Evolutionary conservation across 2,329 filamentous ascomycete genomes (phyloP), one percentile per base, ranked within the genome.

Genomic region (Macrophomina pseudophaseolina): DNA sequence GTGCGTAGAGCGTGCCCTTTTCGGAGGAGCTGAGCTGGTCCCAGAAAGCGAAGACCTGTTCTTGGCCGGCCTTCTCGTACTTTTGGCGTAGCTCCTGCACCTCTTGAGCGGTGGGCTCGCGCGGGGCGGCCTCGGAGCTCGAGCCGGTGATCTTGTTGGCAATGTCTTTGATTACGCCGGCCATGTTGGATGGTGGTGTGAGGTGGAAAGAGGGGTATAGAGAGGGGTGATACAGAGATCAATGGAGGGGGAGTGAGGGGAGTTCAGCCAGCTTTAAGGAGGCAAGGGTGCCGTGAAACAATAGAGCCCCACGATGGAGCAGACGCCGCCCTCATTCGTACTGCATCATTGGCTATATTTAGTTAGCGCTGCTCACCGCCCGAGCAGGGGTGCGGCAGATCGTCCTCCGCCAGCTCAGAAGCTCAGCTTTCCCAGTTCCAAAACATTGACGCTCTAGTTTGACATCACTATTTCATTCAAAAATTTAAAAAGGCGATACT

Each of bases 41-140:
- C 83, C 91, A 97, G 81, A 94, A 98, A 67, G 90, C 85, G 75
- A 96, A 93, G 70, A 96, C 91, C 71, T 97, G 93, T 66, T 87
- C 90, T 80, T 97, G 93, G 38, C 86, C 87, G 56, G 91, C 91
- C 71, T 89, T 85, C 69, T 86, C 83, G 81, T 94, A 97, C 77
- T 90, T 91, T 70, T 89, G 82, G 79, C 87, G 87, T 48, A 96
- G 86, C 72, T 87, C 80, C 66, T 87, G 83, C 73, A 93, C 81
- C 75, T 92, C 86, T 70, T 91, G 87, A 67, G 87, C 79, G 44
- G 87, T 86, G 67, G 92, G 89, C 72, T 86, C 83, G 51, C 80
- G 75, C 52, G 80, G 74, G 59, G 53, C 54, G 51, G 69, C 70
- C 68, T 68, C 74, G 58, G 74, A 73, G 68, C 68, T 71, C 35